These are phyloP conservation scores for Emergomyces orientalis DNA, from an alignment of 2,329 filamentous ascomycete genomes.

Conservation along the genomic window DNA sequence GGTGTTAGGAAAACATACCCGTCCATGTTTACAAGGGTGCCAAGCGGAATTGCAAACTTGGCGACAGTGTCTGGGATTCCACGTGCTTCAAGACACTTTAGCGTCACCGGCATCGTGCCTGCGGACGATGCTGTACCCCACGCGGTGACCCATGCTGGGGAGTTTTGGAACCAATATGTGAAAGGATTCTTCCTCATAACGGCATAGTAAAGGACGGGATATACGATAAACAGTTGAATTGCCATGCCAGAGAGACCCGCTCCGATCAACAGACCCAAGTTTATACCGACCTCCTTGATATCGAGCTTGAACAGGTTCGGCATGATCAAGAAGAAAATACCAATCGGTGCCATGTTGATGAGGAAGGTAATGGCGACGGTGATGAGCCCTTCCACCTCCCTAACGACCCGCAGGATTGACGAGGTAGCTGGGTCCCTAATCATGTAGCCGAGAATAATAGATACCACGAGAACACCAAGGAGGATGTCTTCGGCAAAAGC, in stretches of 20 bases:
- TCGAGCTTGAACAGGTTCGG: slow-evolving; percentile 44
- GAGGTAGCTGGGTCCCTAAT: slow-evolving; percentile 32
- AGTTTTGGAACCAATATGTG: slow-evolving; percentile 40
- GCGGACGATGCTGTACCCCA: slow-evolving; percentile 48
- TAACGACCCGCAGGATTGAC: slow-evolving; percentile 36
- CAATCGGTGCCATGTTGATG: slow-evolving; percentile 43
- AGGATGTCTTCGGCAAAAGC: slow-evolving; percentile 41
- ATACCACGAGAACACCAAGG: slow-evolving; percentile 40
- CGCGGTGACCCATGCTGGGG: slow-evolving; percentile 46
- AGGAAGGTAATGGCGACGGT: slow-evolving; percentile 40
- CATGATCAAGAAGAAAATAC: slow-evolving; percentile 47
- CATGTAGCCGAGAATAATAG: slow-evolving; percentile 41
- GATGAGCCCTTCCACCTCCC: slow-evolving; percentile 43
- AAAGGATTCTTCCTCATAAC: slow-evolving; percentile 42
- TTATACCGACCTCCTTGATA: slow-evolving; percentile 40
- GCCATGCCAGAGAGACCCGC: slow-evolving; percentile 40
- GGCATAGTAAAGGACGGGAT: slow-evolving; percentile 37
- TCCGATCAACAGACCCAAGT: slow-evolving; percentile 44
- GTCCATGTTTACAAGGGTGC: slow-evolving; percentile 45
- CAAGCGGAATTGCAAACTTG: slow-evolving; percentile 42
- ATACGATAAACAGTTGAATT: slow-evolving; percentile 40
- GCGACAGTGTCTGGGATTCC: slow-evolving; percentile 37
- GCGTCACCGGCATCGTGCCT: slow-evolving; percentile 44
- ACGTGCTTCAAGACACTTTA: slow-evolving; percentile 34
- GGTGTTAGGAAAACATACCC: slow-evolving; percentile 18